Percentiles rank a stretch among this genome's conserved stretches.
These are phyloP conservation scores for Colletotrichum viniferum DNA, from an alignment of 2,329 filamentous ascomycete genomes.

Conservation along the genomic window DNA sequence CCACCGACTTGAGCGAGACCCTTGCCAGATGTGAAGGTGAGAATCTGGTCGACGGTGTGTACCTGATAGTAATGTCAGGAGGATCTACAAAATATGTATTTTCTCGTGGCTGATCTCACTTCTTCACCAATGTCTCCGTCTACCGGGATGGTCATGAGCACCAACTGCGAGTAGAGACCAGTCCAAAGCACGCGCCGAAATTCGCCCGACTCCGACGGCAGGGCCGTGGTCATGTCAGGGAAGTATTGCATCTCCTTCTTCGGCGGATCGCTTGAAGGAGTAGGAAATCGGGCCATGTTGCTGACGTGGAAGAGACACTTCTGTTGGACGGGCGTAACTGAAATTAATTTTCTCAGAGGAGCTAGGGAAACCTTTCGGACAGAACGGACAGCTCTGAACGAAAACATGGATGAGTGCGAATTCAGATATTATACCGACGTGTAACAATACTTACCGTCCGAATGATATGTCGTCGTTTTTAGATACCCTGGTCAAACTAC, in stretches of 20 bases:
- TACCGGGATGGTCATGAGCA: constrained; percentile 68
- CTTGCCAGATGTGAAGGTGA: constrained; percentile 66
- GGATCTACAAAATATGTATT: neutral
- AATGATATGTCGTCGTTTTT: neutral
- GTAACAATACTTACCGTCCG: fast-evolving
- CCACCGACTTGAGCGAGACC: constrained; percentile 64
- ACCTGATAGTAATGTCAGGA: constrained; percentile 30
- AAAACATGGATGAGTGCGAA: neutral
- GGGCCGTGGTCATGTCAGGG: constrained; percentile 55
- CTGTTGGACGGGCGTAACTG: neutral
- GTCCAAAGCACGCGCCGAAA: constrained; percentile 68
- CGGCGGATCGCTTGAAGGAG: constrained; percentile 41
- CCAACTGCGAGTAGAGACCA: constrained; percentile 66
- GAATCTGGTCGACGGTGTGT: constrained; percentile 68
- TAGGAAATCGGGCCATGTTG: constrained; percentile 33
- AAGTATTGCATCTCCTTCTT: constrained; percentile 66
- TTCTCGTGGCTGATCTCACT: constrained; percentile 36
- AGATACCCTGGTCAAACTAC: neutral
- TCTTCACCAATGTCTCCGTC: constrained; percentile 71
- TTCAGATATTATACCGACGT: neutral
- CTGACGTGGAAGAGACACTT: neutral
- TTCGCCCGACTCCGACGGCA: constrained; percentile 58
- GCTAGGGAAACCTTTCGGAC: neutral
- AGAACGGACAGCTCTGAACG: neutral
- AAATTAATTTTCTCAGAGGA: neutral